Evolutionary conservation across 2,329 filamentous ascomycete genomes (phyloP), one percentile per base, ranked within the genome.

Genomic region (Aspergillus carbonarius): DNA sequence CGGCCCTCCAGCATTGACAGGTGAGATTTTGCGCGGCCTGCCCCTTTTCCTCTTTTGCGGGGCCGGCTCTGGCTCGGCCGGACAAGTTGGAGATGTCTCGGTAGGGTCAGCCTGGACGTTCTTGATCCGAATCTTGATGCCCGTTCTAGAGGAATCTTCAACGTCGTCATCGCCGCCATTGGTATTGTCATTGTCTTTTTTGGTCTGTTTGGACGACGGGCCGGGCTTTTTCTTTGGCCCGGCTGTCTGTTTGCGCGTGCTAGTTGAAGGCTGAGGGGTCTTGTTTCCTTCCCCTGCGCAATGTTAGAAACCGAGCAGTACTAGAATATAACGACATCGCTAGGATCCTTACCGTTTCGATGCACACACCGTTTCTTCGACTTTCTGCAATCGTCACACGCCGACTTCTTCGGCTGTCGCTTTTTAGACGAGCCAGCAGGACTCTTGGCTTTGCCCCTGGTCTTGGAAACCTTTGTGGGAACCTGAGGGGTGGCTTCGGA

Each of bases 351-450:
- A 20, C 47, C 30, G 7, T 48, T 59, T 47, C 64, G 63, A 42
- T 72, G 70, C 12, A 27, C 56, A 60, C 70, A 72, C 34, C 67
- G 66, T 59, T 66, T 65, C 64, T 71, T 72, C 54, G 61, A 64
- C 40, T 39, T 60, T 17, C 62, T 67, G 53, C 70, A 72, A 7
- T 53, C 42, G 15, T 20, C 50, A 51, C 70, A 72, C 6, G 63
- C 64, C n/a, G 59, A 53, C 47, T 58, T 18, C 8, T 49, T 55
- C 49, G 13, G 25, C 37, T 42, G 49, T 27, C 57, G 37, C 25
- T 46, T n/a, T 13, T 27, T 54, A 9, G 52, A 37, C 10, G 15
- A 20, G 5, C 49, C 32, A 20, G 18, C 12, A 42, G 39, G 13
- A 10, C 30, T 32, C 30, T 32, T 32, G 8, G 30, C 30, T 32